Evolutionary conservation across 2,329 filamentous ascomycete species (phyloP).

Genomic region (Nigrospora sphaerica): DNA sequence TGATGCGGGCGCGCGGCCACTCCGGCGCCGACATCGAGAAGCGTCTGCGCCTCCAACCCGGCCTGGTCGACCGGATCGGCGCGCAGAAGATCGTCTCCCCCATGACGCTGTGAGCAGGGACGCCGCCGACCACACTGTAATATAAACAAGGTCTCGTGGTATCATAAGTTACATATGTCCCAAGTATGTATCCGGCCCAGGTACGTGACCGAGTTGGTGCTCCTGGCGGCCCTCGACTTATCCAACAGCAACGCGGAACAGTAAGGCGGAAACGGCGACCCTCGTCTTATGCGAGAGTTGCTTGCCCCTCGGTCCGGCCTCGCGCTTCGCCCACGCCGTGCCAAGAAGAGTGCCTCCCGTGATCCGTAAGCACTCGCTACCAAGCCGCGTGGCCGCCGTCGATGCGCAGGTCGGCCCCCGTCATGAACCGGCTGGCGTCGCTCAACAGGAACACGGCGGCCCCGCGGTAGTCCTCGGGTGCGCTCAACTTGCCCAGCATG

Average conservation of each 20-base stretch:
- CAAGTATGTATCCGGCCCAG: too few species aligned
- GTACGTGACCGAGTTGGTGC: too few species aligned
- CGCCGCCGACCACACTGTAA: too few species aligned
- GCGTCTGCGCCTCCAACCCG: slow-evolving; percentile 34
- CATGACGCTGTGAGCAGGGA: background rate
- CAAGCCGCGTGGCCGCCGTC: slow-evolving; percentile 63
- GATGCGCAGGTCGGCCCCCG: slow-evolving; percentile 59
- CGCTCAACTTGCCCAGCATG: slow-evolving; percentile 68
- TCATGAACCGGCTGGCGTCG: slow-evolving; percentile 65
- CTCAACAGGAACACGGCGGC: slow-evolving; percentile 62
- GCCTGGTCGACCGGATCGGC: slow-evolving; percentile 38
- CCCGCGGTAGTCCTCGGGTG: slow-evolving; percentile 63
- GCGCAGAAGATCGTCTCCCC: slow-evolving; percentile 28
- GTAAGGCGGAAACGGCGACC: too few species aligned
- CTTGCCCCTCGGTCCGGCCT: too few species aligned
- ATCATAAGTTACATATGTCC: too few species aligned
- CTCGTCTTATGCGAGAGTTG: too few species aligned
- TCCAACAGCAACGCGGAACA: too few species aligned
- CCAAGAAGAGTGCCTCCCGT: too few species aligned
- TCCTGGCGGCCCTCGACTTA: too few species aligned
- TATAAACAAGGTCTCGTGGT: too few species aligned
- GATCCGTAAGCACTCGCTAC: slow-evolving; percentile 23
- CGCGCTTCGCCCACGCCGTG: too few species aligned
- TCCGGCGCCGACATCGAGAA: slow-evolving; percentile 35
- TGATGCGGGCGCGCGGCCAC: slow-evolving; percentile 33